These are phyloP conservation scores for Clarireedia paspali DNA, from an alignment of 2,329 filamentous ascomycete genomes.

Conservation along the genomic window DNA sequence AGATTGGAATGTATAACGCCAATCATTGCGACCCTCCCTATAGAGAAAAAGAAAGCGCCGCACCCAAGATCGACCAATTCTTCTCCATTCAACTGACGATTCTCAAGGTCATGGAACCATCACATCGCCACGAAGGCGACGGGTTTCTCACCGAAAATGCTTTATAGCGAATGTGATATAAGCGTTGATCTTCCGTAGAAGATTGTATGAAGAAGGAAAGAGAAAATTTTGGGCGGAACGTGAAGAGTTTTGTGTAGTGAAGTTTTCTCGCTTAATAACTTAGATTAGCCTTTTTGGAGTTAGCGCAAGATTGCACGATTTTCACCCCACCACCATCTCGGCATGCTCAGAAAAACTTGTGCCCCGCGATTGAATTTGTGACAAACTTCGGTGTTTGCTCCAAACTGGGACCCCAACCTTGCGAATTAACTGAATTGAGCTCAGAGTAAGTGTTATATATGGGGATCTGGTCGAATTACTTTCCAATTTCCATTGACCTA, in stretches of 20 bases:
- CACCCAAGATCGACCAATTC: slow-evolving; percentile 15
- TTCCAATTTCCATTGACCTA: neutral
- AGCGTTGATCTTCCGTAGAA: slow-evolving; percentile 13
- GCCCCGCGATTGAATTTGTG: slow-evolving; percentile 6
- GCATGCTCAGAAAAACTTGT: slow-evolving; percentile 3
- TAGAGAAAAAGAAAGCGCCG: slow-evolving; percentile 12
- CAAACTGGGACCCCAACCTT: no score
- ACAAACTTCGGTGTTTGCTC: slow-evolving; percentile 4
- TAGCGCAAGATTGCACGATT: neutral
- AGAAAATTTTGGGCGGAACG: neutral
- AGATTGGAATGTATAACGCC: slow-evolving; percentile 12
- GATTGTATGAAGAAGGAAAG: slow-evolving; percentile 9
- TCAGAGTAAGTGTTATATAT: neutral
- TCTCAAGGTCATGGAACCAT: slow-evolving; percentile 15
- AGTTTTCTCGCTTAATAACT: slow-evolving; percentile 4
- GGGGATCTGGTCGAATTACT: neutral
- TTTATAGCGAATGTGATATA: slow-evolving; percentile 15
- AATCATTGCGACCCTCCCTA: slow-evolving; percentile 14
- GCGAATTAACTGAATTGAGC: no score
- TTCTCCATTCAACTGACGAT: slow-evolving; percentile 15
- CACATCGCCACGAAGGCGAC: slow-evolving; percentile 11
- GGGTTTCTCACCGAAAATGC: slow-evolving; percentile 15
- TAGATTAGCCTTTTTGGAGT: neutral
- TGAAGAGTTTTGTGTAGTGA: neutral
- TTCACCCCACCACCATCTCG: neutral